Evolutionary conservation across 202 grass and related monocot species (phyloP).

Genomic region (Panicum virgatum): DNA sequence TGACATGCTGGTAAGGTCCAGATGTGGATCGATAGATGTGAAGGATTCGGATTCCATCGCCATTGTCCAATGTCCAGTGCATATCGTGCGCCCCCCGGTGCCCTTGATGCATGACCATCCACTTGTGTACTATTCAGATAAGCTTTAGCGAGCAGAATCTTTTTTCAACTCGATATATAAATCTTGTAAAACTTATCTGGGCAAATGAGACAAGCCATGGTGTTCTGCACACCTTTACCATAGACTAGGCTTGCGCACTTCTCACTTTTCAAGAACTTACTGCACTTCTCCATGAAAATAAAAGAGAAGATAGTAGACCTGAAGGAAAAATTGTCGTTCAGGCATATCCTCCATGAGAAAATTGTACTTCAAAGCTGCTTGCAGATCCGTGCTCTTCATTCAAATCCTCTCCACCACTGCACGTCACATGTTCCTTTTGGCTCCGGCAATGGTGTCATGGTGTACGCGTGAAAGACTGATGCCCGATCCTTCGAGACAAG

Average conservation of each 20-base stretch:
- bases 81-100: background rate
- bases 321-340: background rate
- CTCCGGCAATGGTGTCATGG: background rate
- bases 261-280: background rate
- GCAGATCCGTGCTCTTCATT: background rate
- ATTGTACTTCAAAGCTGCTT: background rate
- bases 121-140: background rate
- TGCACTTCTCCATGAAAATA: background rate
- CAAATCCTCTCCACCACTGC: too few relatives aligned
- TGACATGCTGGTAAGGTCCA: background rate
- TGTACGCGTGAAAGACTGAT: background rate
- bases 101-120: background rate
- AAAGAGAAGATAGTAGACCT: background rate
- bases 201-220: background rate
- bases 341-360: too few relatives aligned
- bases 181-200: background rate
- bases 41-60: slow-evolving; percentile 17
- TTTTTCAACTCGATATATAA: background rate
- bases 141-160: background rate
- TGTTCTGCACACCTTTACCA: background rate
- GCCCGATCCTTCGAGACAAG: background rate
- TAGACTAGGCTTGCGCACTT: background rate
- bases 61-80: background rate
- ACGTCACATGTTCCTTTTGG: background rate
- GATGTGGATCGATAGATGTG: background rate